Evolutionary conservation across 169 alveolate species (phyloP).

Genomic region (Pseudocohnilembus persalinus): DNA sequence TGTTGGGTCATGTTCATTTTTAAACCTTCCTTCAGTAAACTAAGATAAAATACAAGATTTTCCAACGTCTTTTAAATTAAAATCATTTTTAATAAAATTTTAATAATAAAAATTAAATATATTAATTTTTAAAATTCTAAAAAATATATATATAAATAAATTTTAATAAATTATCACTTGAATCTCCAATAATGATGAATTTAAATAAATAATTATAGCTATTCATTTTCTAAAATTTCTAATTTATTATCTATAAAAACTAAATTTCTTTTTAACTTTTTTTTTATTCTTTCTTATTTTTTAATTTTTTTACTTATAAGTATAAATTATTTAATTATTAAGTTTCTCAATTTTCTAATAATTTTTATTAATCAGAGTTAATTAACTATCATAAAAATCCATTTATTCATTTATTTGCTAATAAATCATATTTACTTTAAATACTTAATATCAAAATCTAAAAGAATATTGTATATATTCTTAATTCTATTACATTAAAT

Average conservation of each 20-base stretch:
- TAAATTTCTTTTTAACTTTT: no score
- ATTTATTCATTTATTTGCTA: no score
- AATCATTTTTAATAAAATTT: not conserved
- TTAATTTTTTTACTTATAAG: no score
- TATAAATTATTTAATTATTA: no score
- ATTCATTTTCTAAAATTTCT: slow-evolving; percentile 17
- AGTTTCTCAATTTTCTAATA: no score
- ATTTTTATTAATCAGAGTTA: no score
- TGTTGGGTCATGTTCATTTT: slow-evolving; percentile 72
- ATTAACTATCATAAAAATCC: no score
- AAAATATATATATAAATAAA: slow-evolving; percentile 24
- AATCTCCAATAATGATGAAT: slow-evolving; percentile 72
- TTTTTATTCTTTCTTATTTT: slow-evolving; percentile 16
- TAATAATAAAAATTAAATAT: not conserved
- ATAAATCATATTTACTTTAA: no score
- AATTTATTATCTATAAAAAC: no score
- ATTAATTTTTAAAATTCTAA: not conserved
- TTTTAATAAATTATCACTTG: slow-evolving; percentile 44
- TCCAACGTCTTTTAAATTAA: slow-evolving; percentile 64
- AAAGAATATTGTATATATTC: no score
- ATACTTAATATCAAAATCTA: no score
- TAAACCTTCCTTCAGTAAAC: slow-evolving; percentile 72
- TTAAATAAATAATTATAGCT: slow-evolving; percentile 53
- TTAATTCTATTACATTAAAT: no score
- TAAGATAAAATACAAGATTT: slow-evolving; percentile 71